Evolutionary conservation across 2,329 filamentous ascomycete genomes (phyloP), one percentile per base, ranked within the genome.

Genomic region (Phaeosphaeria sp.): DNA sequence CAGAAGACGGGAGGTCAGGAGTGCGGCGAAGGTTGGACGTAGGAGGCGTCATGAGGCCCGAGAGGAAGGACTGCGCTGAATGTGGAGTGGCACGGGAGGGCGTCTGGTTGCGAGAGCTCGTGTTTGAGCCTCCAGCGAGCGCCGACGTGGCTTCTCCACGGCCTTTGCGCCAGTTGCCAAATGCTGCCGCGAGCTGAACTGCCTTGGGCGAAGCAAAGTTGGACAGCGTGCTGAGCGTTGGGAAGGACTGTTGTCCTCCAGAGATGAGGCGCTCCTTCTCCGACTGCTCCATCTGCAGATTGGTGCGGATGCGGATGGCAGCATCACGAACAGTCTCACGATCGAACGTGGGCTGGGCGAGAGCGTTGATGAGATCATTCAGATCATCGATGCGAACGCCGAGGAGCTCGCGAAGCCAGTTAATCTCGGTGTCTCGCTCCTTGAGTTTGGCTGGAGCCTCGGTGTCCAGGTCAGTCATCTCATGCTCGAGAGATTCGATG

Each of bases 281-380:
- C 75, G 97, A 92, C 74, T 96, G 91, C 77, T 99, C 94, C 95
- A 99, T 99, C 75, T 98, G 92, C 36, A 99, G 83, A 71, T 97
- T 97, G 15, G 95, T 92, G 74, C 92, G 92, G 59, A 99, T 88
- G 52, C 95, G 90, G 67, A 98, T 98, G 36, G 92, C 91, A 6
- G 93, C 93, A 73, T 98, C 93, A 68, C 91, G 91, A 63, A 97
- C 90, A 6, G 86, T 85, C 61, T 92, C 87, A 56, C 87, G 87
- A 75, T 98, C 89, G 73, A 91, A 95, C 23, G 84, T 82, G 4
- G 93, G 89, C 61, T 88, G 84, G 2, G 90, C 89, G 25, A 98
- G 83, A 6, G 90, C 89, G 50, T 85, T 85, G 73, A 98, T 94
- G 59, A 99, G 92, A 73, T 99, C 95, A 66, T 94, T 90, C 4